Conservation (phyloP, 768 basidiomycete species). For the Rhodocollybia butyracea region DNA sequence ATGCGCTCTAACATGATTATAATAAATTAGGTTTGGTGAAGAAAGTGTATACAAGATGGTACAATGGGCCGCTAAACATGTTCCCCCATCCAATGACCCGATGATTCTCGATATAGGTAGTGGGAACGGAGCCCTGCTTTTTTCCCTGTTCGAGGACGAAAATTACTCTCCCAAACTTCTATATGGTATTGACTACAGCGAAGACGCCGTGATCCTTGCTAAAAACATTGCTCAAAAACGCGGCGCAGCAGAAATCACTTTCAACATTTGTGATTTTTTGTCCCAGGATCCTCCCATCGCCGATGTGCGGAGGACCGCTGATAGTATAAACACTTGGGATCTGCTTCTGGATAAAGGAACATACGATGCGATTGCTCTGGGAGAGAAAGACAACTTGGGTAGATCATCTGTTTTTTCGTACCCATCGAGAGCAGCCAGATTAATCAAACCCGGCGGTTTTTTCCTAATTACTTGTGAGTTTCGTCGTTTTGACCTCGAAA, state of each 20-base stretch:
- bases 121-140: conserved; percentile 76
- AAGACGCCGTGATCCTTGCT: conserved; percentile 65
- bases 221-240: conserved; percentile 49
- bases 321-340: conserved; percentile 51
- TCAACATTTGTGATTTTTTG: conserved; percentile 66
- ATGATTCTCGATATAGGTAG: conserved; percentile 73
- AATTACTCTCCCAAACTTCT: conserved; percentile 55
- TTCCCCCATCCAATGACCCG: conserved; percentile 45
- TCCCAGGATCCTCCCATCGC: conserved; percentile 40
- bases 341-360: conserved; percentile 86
- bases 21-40: conserved; percentile 83
- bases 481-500: conserved; percentile 17
- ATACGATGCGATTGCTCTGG: conserved; percentile 80
- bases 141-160: conserved; percentile 59
- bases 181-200: conserved; percentile 75
- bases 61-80: conserved; percentile 58
- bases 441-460: conserved; percentile 63
- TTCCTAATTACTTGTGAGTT: conserved; percentile 76
- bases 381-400: conserved; percentile 53
- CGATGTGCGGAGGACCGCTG: conserved; percentile 14
- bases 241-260: conserved; percentile 42
- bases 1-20: too few species aligned
- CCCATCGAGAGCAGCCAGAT: conserved; percentile 47
- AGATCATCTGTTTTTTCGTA: conserved; percentile 54
- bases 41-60: conserved; percentile 80